Evolutionary conservation across 805 yeast species (phyloP), one percentile per base, ranked within the genome.

Genomic region (Pichia kluyveri): DNA sequence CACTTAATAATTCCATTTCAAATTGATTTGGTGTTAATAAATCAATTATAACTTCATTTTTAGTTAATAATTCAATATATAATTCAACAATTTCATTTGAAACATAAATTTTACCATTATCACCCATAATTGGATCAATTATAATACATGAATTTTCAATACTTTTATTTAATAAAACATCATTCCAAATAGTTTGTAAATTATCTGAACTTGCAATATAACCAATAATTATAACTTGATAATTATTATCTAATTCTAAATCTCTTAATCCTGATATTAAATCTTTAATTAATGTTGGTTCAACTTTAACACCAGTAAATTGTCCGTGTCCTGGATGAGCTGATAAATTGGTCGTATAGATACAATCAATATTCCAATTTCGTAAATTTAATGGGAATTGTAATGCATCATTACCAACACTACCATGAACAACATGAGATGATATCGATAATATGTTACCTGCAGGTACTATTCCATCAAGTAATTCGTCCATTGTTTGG

Each of bases 341-440:
- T 1, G 96, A 86, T 56, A 82, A 81, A 59, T 87, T 86, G 19
- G 90, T 95, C 1, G 96, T 87, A 65, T 91, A 87, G 47, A 93
- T 71, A 23, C 80, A 80, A 61, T 91, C 96, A 10, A 90, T 96
- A 60, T 93, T 91, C 96, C 97, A 91, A 0, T 93, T 95, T 41
- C 78, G 71, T 40, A 80, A 69, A 60, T 91, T 97, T 23, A 91
- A 67, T 0, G 98, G 96, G 60, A 93, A 86, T 2, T 91, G 85
- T 0, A 93, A 86, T 0, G 96, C 96, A 49, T 82, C 77, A 62
- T 89, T 89, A 1, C 99, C 99, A 2, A 93, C 99, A 58, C 87
- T 84, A 3, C 99, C 99, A 61, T 91, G 98, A 3, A 80, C 89
- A 1, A 93, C 98, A 63, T 93, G 97, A 4, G 96, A 87, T 56